Evolutionary conservation across 805 yeast species (phyloP), one percentile per base, ranked within the genome.

Genomic region (Candida ulmi): DNA sequence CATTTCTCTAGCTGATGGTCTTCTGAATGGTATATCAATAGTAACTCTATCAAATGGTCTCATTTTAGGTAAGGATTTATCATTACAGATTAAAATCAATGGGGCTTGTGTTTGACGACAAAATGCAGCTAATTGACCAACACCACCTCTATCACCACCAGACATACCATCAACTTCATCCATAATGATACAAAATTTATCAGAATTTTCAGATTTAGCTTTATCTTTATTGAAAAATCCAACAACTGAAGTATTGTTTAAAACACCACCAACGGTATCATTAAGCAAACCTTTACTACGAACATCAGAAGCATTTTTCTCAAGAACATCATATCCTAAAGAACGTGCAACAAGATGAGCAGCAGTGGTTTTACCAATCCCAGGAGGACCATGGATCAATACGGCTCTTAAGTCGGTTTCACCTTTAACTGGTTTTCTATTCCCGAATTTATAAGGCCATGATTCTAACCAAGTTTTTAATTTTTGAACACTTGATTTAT

Each of bases 101-200:
- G 99, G 99, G 51, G 91, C 86, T 33, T 79, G 73, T 0, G 98
- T 88, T 37, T 79, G 81, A 32, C 83, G 73, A 57, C 97, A 90
- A 51, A 87, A 83, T 30, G 83, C 80, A 0, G 97, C 88, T 61
- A 93, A 71, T 44, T 88, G 95, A 18, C 96, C 97, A 21, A 93
- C 96, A 46, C 99, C 99, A 45, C 99, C 99, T 52, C 93, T 82
- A 62, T 93, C 99, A 47, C 99, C 99, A 56, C 95, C 88, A 30
- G 96, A 87, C 98, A 93, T 93, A 51, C 99, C 99, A 61, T 93
- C 99, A 24, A 93, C 98, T 66, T 93, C 99, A 64, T 93, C 99
- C 98, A 93, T 88, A 46, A 93, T 83, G 35, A 93, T 70, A 40
- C 88, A 87, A 51, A 91, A 80, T 44, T 75, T 80, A 38, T 74